Base-by-base conservation (phyloP, 2,329 filamentous ascomycete genomes). In the Arthrobotrys musiformis region DNA sequence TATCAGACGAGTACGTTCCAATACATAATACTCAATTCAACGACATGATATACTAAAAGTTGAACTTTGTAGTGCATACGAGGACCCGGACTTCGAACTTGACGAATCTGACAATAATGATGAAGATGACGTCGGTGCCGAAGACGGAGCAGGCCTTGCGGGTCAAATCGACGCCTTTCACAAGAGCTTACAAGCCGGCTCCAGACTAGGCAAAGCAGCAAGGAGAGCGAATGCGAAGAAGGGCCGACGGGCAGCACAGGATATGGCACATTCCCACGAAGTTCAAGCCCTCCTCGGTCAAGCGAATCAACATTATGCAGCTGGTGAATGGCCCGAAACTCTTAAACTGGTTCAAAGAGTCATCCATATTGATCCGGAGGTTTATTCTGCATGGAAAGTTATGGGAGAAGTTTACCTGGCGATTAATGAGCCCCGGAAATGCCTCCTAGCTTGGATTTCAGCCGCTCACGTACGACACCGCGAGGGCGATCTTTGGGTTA, bases 241-340 rank as follows among this genome's bases (percentile, higher is more conserved):
- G 37, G 74, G 74, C 15, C 44, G 80, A 24, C 78, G 81, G 1
- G 74, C 79, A 26, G 64, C 79, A 28, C 79, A 80, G 13, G 81
- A 81, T 22, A 79, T 81, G 54, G 70, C 77, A 24, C 78, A 73
- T 66, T 81, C 80, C 8, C 79, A 79, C 44, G 90, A 93, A 79
- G 92, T 93, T 82, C 92, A 90, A 80, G 85, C 88, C 44, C 86
- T 90, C 46, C 86, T 93, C 58, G 87, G 88, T 54, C 86, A 88
- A 81, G 92, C 92, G 2, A 92, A 90, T 73, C 86, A 90, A 75
- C 88, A 89, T 3, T 93, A 90, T 81, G 86, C 93, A 73, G 85
- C 87, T 8, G 86, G 87, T 26, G 86, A 90, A 19, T 89, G 90
- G 78, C 86, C 88, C 4, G 85, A 86, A 44, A 90, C 91, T 4